A percentile compares a stretch with the other conserved stretches of the same genome.
Evolutionary conservation across 2,329 filamentous ascomycete genomes (phyloP).

Genomic region (Trichoderma breve): DNA sequence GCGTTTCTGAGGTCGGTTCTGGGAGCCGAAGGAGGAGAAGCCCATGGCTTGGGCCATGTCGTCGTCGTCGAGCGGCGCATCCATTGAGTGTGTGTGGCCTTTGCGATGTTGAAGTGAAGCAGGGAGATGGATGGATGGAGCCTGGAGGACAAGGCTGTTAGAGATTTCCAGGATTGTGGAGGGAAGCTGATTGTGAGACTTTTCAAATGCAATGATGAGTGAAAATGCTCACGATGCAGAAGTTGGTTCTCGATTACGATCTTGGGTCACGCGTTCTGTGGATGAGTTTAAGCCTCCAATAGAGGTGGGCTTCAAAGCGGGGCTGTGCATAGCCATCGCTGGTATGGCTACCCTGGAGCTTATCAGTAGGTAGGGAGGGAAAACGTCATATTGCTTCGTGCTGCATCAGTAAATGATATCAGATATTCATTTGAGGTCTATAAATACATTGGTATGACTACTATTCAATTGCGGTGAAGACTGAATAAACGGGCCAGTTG

Average conservation of each 20-base stretch:
- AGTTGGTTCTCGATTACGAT: background rate
- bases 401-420: background rate
- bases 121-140: background rate
- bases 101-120: background rate
- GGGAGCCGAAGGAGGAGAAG: slow-evolving; percentile 67
- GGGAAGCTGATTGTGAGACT: background rate
- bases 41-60: slow-evolving; percentile 66
- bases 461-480: background rate
- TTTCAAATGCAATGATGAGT: background rate
- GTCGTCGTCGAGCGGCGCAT: slow-evolving; percentile 32
- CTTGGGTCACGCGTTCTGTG: slow-evolving; percentile 11
- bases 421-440: background rate
- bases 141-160: background rate
- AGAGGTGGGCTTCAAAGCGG: background rate
- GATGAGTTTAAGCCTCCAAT: slow-evolving; percentile 2
- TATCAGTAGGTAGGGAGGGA: background rate
- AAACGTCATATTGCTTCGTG: background rate
- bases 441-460: background rate
- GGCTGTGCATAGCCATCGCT: background rate
- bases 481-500: background rate
- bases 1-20: slow-evolving; percentile 55
- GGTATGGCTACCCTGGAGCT: background rate
- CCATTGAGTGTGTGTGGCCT: slow-evolving; percentile 15
- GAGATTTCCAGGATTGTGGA: background rate
- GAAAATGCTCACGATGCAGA: background rate